A percentile compares a stretch with the other conserved stretches of the same genome.
phyloP scores from a whole-genome alignment of 192 early-diverging fungal genomes.

The Umbelopsis ramanniana region DNA sequence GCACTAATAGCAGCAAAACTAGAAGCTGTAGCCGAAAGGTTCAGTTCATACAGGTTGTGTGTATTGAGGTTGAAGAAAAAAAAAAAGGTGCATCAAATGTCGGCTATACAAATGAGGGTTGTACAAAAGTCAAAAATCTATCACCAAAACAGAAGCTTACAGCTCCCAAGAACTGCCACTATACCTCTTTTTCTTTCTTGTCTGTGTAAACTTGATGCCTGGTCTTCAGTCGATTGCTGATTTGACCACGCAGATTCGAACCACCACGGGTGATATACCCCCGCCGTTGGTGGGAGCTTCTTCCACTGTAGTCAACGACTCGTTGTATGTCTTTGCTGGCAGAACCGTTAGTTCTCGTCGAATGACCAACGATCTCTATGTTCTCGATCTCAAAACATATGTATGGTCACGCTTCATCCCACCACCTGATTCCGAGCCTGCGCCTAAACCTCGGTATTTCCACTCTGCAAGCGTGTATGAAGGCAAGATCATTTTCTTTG shows the following conservation, averaged over 20 bases:
- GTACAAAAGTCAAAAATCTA: conserved; percentile 11
- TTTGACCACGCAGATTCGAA: conserved; percentile 49
- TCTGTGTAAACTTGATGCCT: background rate
- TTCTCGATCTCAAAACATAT: conserved; percentile 62
- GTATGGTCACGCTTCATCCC: conserved; percentile 53
- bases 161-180: background rate
- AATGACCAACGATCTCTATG: conserved; percentile 73
- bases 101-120: conserved; percentile 10
- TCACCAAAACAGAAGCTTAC: conserved; percentile 5
- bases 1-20: no score
- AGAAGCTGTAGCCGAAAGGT: no score
- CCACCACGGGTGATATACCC: conserved; percentile 70
- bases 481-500: conserved; percentile 72
- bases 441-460: conserved; percentile 68
- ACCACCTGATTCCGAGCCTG: conserved; percentile 41
- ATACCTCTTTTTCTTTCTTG: background rate
- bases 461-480: conserved; percentile 74
- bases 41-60: background rate
- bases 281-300: conserved; percentile 79
- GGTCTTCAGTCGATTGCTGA: conserved; percentile 55
- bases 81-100: background rate
- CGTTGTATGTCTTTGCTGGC: conserved; percentile 76
- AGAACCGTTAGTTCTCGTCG: conserved; percentile 65
- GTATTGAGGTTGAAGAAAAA: background rate
- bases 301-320: conserved; percentile 63